These are phyloP conservation scores for Fraxinus albicans DNA, from an alignment of 305 asterid species.

Conservation along the genomic window DNA sequence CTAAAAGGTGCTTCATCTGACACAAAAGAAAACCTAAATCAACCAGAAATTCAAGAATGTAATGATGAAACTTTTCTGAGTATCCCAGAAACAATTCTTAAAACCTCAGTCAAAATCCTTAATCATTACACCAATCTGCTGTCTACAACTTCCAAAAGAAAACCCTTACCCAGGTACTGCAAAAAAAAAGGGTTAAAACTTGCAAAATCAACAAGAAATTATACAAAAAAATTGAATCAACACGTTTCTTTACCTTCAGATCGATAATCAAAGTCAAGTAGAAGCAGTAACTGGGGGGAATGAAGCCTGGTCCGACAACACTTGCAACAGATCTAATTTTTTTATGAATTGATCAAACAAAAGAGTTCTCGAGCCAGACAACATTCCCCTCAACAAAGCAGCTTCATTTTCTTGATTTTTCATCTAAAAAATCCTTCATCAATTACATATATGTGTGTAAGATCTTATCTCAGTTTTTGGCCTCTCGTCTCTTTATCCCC, in stretches of 20 bases:
- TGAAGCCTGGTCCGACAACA: constrained; percentile 37
- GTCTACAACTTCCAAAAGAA: neutral
- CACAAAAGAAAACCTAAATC: constrained; percentile 7
- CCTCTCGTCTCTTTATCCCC: constrained; percentile 43
- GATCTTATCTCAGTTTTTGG: constrained; percentile 8
- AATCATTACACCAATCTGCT: constrained; percentile 39
- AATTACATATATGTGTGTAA: neutral
- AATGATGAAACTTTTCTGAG: constrained; percentile 29
- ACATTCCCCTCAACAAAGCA: constrained; percentile 24
- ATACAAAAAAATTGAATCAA: neutral
- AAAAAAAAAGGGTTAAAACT: neutral
- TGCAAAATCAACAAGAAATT: neutral
- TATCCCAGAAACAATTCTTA: neutral
- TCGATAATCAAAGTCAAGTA: neutral
- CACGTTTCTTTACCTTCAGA: neutral
- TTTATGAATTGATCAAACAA: neutral
- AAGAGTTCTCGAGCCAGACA: constrained; percentile 31
- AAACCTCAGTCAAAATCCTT: constrained; percentile 29
- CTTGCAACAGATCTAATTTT: neutral
- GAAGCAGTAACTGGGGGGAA: constrained; percentile 32
- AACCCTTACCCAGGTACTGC: neutral
- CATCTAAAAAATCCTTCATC: neutral
- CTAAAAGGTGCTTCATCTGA: constrained; percentile 1
- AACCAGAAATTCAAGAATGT: constrained; percentile 19
- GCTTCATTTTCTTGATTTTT: neutral